phyloP scores from a whole-genome alignment of 2,329 filamentous ascomycete genomes.

The Fusarium odoratissimum region DNA sequence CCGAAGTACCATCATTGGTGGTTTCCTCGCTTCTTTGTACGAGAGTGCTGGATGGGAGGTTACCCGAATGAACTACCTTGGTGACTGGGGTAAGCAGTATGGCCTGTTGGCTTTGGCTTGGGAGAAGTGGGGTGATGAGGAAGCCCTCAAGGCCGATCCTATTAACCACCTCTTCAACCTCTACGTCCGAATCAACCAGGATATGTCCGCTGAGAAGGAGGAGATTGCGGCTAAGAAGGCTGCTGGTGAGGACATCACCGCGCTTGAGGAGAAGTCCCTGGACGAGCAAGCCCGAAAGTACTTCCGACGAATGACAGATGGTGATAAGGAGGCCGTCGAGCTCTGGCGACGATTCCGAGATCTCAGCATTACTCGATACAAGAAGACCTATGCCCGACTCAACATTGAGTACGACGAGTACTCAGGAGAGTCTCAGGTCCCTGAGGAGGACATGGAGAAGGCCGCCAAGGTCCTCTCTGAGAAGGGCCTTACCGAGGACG shows the following conservation, averaged over 20 bases:
- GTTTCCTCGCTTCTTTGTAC: slow-evolving; percentile 80
- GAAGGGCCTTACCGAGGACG: slow-evolving; percentile 74
- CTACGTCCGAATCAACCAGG: slow-evolving; percentile 80
- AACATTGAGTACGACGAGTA: slow-evolving; percentile 78
- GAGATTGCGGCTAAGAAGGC: slow-evolving; percentile 68
- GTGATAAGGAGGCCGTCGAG: slow-evolving; percentile 68
- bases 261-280: slow-evolving; percentile 65
- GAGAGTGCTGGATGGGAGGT: slow-evolving; percentile 79
- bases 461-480: slow-evolving; percentile 72
- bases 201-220: slow-evolving; percentile 75
- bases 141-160: slow-evolving; percentile 76
- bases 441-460: slow-evolving; percentile 72
- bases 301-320: slow-evolving; percentile 78
- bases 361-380: slow-evolving; percentile 74
- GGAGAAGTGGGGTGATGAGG: slow-evolving; percentile 79
- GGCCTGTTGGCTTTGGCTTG: slow-evolving; percentile 71
- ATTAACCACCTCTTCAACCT: slow-evolving; percentile 87
- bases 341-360: slow-evolving; percentile 76
- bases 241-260: slow-evolving; percentile 61
- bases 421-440: slow-evolving; percentile 80
- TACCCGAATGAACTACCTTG: slow-evolving; percentile 70
- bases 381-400: slow-evolving; percentile 74
- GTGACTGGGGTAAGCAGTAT: slow-evolving; percentile 48
- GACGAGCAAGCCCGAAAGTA: slow-evolving; percentile 81
- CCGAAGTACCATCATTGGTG: slow-evolving; percentile 82